Base-by-base conservation (phyloP, 225 moss, liverwort and hornwort genomes). In the Ulota crispa region DNA sequence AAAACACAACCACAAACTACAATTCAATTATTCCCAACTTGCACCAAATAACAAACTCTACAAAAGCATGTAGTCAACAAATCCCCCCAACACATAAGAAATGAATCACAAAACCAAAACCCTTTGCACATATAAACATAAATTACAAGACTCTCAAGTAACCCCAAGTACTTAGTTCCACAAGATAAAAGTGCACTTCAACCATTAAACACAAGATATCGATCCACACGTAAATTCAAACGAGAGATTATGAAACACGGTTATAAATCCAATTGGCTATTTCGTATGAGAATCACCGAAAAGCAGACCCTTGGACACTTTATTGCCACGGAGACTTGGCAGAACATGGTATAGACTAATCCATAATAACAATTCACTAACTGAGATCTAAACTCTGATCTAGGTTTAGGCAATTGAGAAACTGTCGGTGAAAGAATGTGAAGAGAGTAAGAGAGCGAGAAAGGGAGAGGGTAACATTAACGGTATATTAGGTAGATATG, bases 311-410 rank as follows among this genome's bases (percentile, higher is more conserved):
- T 47, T 37, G 37, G 4, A 72, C 18, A 50, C 68, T 68, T 57
- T 73, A 79, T 79, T 84, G 68, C 68, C 39, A 54, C 42, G 14
- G 41, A 18, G 59, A 70, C 18, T 30, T 63, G 77, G 83, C 19
- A 70, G 76, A 80, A 71, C 83, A 77, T 76, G 43, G 62, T 13
- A 30, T 14, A 13, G 8, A 57, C 24, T 24, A 9, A 28, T 76
- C 45, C 21, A 42, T 1, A 39, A 41, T 43, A 27, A 65, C 19
- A 50, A 50, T 18, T 18, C 16, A 16, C 18, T 16, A 50, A 18
- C 18, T 50, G 18, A 18, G 6, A 50, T 50, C 50, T 50, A 50
- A 50, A 50, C 50, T 18, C 50, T 50, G 4, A 50, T 50, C 50
- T 50, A 50, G 50, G 50, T 3, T 47, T 18, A 18, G 50, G 50